Evolutionary conservation across 768 basidiomycete genomes (phyloP).

Genomic region (Mycena venus): DNA sequence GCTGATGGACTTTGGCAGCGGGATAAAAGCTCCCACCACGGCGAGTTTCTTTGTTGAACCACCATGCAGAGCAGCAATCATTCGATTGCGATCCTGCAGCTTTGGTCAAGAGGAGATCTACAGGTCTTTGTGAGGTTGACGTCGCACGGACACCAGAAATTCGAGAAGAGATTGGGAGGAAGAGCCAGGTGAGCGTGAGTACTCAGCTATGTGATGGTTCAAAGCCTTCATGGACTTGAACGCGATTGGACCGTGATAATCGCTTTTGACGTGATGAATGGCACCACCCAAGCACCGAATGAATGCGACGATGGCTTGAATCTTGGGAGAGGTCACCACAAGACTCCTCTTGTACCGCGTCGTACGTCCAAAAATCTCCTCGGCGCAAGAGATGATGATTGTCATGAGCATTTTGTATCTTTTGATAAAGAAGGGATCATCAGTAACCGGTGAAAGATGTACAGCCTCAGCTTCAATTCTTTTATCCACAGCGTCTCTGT

Average conservation of each 20-base stretch:
- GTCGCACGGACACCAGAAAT: not conserved
- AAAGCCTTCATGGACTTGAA: not conserved
- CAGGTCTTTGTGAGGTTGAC: slow-evolving; percentile 8
- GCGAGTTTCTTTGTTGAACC: slow-evolving; percentile 15
- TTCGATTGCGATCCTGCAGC: slow-evolving; percentile 14
- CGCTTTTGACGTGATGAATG: slow-evolving; percentile 18
- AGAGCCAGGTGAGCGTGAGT: not conserved
- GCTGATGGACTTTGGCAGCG: not conserved
- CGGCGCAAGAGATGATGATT: not conserved
- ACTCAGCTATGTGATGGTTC: slow-evolving; percentile 4
- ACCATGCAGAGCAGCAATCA: slow-evolving; percentile 10
- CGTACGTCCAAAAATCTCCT: slow-evolving; percentile 2
- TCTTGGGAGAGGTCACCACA: not conserved
- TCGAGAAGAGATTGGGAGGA: not conserved
- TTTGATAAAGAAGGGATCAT: not conserved
- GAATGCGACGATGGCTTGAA: not conserved
- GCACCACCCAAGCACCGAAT: not conserved
- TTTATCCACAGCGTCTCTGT: not conserved
- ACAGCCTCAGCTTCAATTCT: slow-evolving; percentile 8
- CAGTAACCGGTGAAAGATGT: not conserved
- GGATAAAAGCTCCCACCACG: not conserved
- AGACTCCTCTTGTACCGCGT: slow-evolving; percentile 1
- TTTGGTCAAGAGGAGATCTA: slow-evolving; percentile 1
- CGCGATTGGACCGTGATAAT: not conserved
- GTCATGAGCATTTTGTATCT: not conserved